phyloP scores from a whole-genome alignment of 139 green algal species.

The Micractinium conductrix region DNA sequence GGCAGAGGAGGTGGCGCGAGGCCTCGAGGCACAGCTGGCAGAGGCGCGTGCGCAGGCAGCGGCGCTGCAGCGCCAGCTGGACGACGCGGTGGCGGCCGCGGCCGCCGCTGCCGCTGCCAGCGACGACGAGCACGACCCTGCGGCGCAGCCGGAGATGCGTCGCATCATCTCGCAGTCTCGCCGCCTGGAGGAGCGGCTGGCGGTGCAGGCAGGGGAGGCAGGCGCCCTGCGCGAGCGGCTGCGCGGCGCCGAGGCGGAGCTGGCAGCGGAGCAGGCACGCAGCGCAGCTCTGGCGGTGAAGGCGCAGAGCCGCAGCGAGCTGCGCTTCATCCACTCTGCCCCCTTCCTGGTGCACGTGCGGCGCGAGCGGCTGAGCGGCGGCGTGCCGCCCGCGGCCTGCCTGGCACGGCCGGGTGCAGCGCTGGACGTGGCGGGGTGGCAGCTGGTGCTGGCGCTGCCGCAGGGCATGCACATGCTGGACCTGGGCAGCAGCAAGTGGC shows the following conservation, averaged over 20 bases:
- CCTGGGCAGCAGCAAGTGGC: background rate
- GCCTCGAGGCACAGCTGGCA: background rate
- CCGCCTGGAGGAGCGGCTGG: constrained; percentile 18
- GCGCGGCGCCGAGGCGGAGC: background rate
- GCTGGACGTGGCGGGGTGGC: background rate
- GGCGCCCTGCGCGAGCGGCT: constrained; percentile 5
- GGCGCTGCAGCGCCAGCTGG: background rate
- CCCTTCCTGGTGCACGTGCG: constrained; percentile 10
- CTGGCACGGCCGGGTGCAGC: background rate
- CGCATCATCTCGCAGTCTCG: background rate
- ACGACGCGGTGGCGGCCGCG: background rate
- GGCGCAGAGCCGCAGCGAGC: constrained; percentile 17
- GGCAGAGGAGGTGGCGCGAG: background rate
- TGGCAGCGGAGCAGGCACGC: background rate
- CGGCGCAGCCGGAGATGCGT: background rate
- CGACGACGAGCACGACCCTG: background rate
- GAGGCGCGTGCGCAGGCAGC: background rate
- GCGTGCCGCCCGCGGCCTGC: background rate
- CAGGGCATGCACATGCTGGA: background rate
- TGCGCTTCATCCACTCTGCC: background rate
- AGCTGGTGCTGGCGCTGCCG: background rate
- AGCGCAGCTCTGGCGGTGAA: background rate
- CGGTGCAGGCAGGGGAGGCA: background rate
- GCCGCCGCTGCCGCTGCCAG: background rate
- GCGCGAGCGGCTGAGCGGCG: background rate